phyloP scores from a whole-genome alignment of 768 basidiomycete genomes.

The Mycena indigotica region DNA sequence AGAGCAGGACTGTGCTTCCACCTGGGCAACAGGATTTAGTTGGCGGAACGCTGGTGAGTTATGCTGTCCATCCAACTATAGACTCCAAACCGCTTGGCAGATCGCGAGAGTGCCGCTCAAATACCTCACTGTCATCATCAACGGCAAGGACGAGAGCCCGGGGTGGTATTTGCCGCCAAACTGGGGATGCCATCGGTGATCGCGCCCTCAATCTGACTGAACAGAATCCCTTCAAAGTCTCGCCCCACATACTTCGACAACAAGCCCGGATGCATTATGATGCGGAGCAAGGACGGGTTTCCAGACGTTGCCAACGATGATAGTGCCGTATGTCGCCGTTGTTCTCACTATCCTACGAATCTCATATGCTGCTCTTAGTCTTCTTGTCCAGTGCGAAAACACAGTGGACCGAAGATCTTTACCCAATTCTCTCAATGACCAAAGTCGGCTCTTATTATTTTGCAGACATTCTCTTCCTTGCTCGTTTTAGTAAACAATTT shows the following conservation, averaged over 20 bases:
- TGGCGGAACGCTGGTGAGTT: too few species aligned
- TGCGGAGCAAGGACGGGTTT: conserved; percentile 7
- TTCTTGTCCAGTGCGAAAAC: conserved; percentile 10
- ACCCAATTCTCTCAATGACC: conserved; percentile 11
- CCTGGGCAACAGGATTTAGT: too few species aligned
- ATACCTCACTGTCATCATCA: conserved; percentile 13
- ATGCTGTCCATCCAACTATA: too few species aligned
- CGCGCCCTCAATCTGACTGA: conserved; percentile 8
- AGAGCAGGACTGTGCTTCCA: too few species aligned
- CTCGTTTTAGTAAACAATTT: background rate
- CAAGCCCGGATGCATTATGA: conserved; percentile 1
- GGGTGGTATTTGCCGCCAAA: conserved; percentile 11
- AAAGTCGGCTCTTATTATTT: conserved; percentile 16
- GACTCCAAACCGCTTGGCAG: too few species aligned
- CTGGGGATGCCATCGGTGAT: background rate
- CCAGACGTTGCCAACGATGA: conserved; percentile 12
- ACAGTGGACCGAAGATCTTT: conserved; percentile 10
- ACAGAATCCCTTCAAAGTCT: conserved; percentile 5
- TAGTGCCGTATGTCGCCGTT: conserved; percentile 4
- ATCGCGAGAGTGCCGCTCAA: too few species aligned
- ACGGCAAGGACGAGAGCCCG: conserved; percentile 15
- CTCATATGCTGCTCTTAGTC: background rate
- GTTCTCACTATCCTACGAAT: background rate
- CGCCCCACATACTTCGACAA: conserved; percentile 10
- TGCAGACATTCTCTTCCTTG: conserved; percentile 15